Conservation (phyloP, 257 asterid genomes). For the Solanum paucissectum region DNA sequence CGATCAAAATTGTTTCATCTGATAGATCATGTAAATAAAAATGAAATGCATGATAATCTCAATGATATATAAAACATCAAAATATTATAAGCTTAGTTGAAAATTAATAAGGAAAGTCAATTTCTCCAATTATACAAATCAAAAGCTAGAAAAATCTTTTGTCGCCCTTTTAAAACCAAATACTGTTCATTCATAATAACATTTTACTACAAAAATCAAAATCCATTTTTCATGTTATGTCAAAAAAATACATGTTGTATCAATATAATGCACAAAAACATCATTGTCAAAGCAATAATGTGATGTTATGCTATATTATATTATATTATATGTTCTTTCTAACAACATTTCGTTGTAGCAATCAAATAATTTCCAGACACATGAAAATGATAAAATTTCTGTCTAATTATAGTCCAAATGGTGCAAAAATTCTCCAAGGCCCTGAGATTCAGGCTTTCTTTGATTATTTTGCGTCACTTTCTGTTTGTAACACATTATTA, state of each 20-base stretch:
- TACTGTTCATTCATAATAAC: no score
- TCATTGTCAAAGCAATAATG: background rate
- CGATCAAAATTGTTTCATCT: background rate
- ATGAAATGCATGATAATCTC: background rate
- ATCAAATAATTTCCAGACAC: fast-evolving
- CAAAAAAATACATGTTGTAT: no score
- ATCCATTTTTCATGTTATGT: background rate
- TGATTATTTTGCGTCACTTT: background rate
- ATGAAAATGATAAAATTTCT: background rate
- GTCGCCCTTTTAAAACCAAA: background rate
- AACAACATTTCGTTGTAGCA: fast-evolving
- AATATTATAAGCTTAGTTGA: background rate
- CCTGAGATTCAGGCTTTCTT: background rate
- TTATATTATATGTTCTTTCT: background rate
- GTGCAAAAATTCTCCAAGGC: background rate
- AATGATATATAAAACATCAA: background rate
- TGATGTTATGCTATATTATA: background rate
- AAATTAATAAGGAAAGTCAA: background rate
- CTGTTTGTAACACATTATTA: background rate
- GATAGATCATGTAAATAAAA: background rate
- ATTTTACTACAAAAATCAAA: background rate
- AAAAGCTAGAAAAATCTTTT: background rate
- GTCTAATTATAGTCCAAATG: background rate
- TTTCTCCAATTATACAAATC: background rate
- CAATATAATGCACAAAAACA: background rate